Base-by-base conservation (phyloP, 768 basidiomycete genomes). In the Phaeolepiota aurea region DNA sequence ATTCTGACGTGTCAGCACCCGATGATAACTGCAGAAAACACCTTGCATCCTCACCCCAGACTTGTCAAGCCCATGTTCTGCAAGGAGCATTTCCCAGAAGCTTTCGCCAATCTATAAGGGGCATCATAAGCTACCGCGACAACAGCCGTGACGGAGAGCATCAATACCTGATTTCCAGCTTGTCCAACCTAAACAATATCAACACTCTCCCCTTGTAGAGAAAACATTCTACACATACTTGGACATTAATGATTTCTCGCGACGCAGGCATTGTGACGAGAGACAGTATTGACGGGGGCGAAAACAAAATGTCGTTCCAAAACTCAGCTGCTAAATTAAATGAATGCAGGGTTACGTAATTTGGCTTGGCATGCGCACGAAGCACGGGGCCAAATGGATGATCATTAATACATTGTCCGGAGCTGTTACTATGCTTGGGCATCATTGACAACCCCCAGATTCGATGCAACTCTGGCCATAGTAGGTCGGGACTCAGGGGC, bases 61-160 rank as follows among this genome's bases (percentile, higher is more conserved):
- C 15, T 76, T 62, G 53, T 84, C 79, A 37, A 92, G 68, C 0
- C 89, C 90, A 58, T 92, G 90, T 63, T 92, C 88, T 12, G 78
- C 75, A 16, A 96, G 71, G 42, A 94, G 76, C 74, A 83, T 80
- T 44, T 82, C 70, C 92, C 92, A 96, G 60, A 94, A 98, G 33
- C 74, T 72, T 52, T 87, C 85, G 39, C 90, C 89, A 32, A 87
- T 76, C 69, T 71, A 55, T n/a, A 34, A 28, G 44, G n/a, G n/a
- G n/a, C n/a, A 36, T 38, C 38, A 52, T 49, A 37, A 33, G 44
- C 45, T 46, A 38, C 40, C 20, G 11, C 33, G 37, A 36, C 41
- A 19, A 21, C 15, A 44, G 38, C 43, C 35, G 44, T 45, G 37
- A 31, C 30, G 28, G 20, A 45, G 32, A 3, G 20, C 41, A 44